Conservation (phyloP, 2,329 filamentous ascomycete genomes). For the Dothistroma pini region DNA sequence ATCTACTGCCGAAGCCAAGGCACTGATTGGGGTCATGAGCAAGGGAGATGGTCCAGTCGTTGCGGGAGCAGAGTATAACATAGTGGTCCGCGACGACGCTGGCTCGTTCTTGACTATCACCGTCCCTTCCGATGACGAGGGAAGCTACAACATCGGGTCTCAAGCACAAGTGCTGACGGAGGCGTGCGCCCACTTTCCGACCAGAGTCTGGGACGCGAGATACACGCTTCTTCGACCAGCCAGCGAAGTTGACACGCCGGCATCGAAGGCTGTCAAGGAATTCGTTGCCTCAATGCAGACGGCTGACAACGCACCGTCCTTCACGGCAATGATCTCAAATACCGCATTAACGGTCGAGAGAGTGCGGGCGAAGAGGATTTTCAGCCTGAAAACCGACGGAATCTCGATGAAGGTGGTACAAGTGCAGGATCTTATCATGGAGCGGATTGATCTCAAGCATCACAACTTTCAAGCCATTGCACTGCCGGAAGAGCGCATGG, state of each 20-base stretch:
- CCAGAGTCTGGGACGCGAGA: slow-evolving; percentile 22
- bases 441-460: slow-evolving; percentile 4
- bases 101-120: slow-evolving; percentile 11
- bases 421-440: slow-evolving; percentile 13
- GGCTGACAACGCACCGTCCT: slow-evolving; percentile 12
- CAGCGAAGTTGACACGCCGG: slow-evolving; percentile 5
- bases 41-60: neutral
- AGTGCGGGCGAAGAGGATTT: slow-evolving; percentile 16
- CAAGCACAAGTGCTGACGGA: slow-evolving; percentile 11
- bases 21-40: slow-evolving; percentile 1
- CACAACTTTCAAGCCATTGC: slow-evolving; percentile 16
- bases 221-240: slow-evolving; percentile 12
- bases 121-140: slow-evolving; percentile 7
- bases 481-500: slow-evolving; percentile 13
- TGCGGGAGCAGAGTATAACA: slow-evolving; percentile 8
- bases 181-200: slow-evolving; percentile 14
- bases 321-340: slow-evolving; percentile 8
- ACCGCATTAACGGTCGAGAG: slow-evolving; percentile 10
- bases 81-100: slow-evolving; percentile 13
- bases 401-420: slow-evolving; percentile 12
- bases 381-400: slow-evolving; percentile 6
- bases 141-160: slow-evolving; percentile 10
- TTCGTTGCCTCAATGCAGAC: slow-evolving; percentile 19
- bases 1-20: slow-evolving; percentile 8
- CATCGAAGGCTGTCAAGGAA: slow-evolving; percentile 11